phyloP scores from a whole-genome alignment of 2,329 filamentous ascomycete genomes.

The Xylariaceae sp. region DNA sequence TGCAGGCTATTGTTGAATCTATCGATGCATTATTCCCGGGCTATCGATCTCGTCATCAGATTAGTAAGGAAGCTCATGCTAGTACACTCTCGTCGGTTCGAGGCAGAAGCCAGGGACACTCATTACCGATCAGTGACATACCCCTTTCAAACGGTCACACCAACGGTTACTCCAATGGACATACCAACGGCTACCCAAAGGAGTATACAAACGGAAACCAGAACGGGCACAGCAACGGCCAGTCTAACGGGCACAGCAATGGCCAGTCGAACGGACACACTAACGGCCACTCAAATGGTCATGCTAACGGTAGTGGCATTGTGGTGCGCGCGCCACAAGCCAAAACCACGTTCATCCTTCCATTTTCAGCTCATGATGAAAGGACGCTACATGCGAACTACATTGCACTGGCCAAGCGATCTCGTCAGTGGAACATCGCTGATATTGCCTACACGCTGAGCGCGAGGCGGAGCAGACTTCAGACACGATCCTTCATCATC shows the following conservation, averaged over 20 bases:
- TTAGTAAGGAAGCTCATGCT: too few relatives aligned
- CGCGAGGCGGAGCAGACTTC: slow-evolving; percentile 1
- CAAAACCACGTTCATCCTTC: neutral
- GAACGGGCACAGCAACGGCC: too few relatives aligned
- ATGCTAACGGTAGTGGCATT: neutral
- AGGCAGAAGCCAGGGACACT: neutral
- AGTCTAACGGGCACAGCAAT: neutral
- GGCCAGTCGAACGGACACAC: too few relatives aligned
- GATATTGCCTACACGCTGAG: slow-evolving; percentile 8
- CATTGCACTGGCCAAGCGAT: neutral
- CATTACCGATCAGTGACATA: too few relatives aligned
- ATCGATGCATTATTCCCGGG: neutral
- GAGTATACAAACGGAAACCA: too few relatives aligned
- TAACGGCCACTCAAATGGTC: too few relatives aligned
- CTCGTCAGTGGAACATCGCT: neutral
- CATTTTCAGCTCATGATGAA: slow-evolving; percentile 16
- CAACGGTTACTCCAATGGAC: too few relatives aligned
- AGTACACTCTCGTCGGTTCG: neutral
- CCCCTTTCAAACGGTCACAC: neutral
- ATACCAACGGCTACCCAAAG: too few relatives aligned
- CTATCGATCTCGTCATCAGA: neutral
- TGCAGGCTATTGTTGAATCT: neutral
- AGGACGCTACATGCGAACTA: slow-evolving; percentile 2
- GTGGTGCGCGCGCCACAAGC: too few relatives aligned
- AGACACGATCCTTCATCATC: too few relatives aligned